phyloP scores from a whole-genome alignment of 768 basidiomycete genomes.

The Pisolithus tinctorius region DNA sequence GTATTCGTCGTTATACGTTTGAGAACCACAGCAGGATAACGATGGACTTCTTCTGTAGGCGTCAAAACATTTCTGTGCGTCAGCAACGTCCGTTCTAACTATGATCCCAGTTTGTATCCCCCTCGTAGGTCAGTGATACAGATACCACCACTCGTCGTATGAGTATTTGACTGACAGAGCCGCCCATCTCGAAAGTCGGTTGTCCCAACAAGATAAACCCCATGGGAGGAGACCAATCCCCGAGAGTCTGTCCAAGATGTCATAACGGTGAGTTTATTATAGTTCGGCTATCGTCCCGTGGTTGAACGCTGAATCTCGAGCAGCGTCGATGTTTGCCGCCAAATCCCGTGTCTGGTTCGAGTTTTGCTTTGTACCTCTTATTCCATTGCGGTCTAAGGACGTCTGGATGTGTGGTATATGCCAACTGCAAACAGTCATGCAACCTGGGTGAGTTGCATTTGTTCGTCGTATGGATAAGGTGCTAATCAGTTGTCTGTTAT shows the following conservation, averaged over 20 bases:
- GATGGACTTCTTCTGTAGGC: constrained; percentile 25
- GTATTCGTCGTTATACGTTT: too few species aligned
- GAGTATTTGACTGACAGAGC: constrained; percentile 5
- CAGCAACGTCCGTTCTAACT: constrained; percentile 13
- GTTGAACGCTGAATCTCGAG: not conserved
- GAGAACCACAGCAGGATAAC: too few species aligned
- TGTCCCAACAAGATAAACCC: constrained; percentile 56
- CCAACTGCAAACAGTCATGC: constrained; percentile 51
- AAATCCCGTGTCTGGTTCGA: constrained; percentile 72
- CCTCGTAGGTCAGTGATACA: constrained; percentile 36
- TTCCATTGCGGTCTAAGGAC: constrained; percentile 55
- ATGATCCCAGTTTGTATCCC: constrained; percentile 42
- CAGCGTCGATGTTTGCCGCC: constrained; percentile 55
- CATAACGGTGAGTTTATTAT: constrained; percentile 53
- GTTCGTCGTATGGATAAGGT: not conserved
- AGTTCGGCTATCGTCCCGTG: not conserved
- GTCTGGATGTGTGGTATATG: constrained; percentile 72
- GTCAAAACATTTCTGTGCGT: too few species aligned
- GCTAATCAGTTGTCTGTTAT: not conserved
- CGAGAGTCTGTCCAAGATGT: constrained; percentile 63
- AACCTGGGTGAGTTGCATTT: constrained; percentile 37
- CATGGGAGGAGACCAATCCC: constrained; percentile 38
- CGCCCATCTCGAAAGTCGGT: constrained; percentile 43
- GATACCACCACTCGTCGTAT: constrained; percentile 1
- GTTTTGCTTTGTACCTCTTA: constrained; percentile 64